Percentiles rank a stretch among this genome's conserved stretches.
Evolutionary conservation across 2,329 filamentous ascomycete species (phyloP).

Genomic region (Talaromyces rugulosus): DNA sequence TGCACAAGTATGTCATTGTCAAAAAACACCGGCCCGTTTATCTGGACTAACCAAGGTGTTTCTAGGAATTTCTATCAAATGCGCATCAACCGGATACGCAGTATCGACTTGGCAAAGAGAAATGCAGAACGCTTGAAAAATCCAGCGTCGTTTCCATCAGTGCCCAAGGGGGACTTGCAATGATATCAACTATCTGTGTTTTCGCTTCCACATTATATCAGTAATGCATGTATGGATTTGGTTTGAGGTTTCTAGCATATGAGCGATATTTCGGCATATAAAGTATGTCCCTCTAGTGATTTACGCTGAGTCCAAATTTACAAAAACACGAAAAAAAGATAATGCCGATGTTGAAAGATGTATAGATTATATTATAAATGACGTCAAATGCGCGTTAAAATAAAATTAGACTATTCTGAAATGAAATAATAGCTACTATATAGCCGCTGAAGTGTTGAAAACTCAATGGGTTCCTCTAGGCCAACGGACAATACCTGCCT

Average conservation of each 20-base stretch:
- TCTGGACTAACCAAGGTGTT: neutral
- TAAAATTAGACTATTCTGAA: too few relatives aligned
- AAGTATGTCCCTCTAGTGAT: too few relatives aligned
- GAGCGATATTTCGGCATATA: too few relatives aligned
- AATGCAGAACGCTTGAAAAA: conserved; percentile 77
- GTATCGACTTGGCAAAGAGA: conserved; percentile 72
- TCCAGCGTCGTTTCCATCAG: conserved; percentile 77
- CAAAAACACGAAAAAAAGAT: too few relatives aligned
- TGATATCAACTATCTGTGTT: neutral
- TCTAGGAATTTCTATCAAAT: conserved; percentile 78
- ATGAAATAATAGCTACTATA: neutral
- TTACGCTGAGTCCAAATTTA: too few relatives aligned
- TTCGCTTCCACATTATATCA: neutral
- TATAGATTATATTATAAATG: too few relatives aligned
- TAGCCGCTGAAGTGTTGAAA: neutral
- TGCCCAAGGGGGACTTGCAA: conserved; percentile 59
- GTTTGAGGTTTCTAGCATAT: neutral
- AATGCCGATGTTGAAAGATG: too few relatives aligned
- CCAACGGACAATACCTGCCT: neutral
- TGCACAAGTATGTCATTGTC: conserved; percentile 62
- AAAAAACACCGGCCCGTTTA: neutral
- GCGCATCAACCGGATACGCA: conserved; percentile 72
- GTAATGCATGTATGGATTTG: neutral
- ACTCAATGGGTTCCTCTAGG: neutral
- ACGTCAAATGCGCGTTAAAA: too few relatives aligned